phyloP scores from a whole-genome alignment of 1,284 basidiomycete species.

The Polyporus tsugae region DNA sequence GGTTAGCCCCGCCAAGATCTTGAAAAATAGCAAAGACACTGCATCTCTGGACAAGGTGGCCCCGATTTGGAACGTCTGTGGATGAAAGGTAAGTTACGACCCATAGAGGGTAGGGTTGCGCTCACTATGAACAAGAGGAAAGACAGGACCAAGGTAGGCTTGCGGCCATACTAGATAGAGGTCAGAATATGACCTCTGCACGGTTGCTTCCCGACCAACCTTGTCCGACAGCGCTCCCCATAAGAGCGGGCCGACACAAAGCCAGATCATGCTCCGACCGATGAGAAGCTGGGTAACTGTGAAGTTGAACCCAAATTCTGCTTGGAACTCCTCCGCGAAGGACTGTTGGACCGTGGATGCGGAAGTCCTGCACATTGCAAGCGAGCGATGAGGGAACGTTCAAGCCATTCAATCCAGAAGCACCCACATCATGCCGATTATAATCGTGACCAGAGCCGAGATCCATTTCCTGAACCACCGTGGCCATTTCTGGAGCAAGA shows the following conservation, averaged over 20 bases:
- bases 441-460: not conserved
- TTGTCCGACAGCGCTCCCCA: conserved; percentile 6
- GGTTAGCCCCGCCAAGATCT: not conserved
- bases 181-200: not conserved
- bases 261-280: not conserved
- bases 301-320: not conserved
- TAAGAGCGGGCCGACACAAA: not conserved
- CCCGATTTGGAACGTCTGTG: not conserved
- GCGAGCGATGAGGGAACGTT: not conserved
- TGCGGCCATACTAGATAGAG: not conserved
- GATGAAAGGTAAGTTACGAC: not conserved
- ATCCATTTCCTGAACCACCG: not conserved
- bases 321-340: not conserved
- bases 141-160: not conserved
- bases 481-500: conserved; percentile 2
- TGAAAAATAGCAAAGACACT: not conserved
- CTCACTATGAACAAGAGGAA: not conserved
- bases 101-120: not conserved
- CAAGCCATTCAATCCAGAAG: not conserved
- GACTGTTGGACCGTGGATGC: not conserved
- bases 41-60: not conserved
- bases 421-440: not conserved
- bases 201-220: not conserved
- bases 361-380: not conserved
- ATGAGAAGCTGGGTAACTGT: not conserved